Base-by-base conservation (phyloP, 1,139 yeast species). In the Pneumocystis wakefieldiae region DNA sequence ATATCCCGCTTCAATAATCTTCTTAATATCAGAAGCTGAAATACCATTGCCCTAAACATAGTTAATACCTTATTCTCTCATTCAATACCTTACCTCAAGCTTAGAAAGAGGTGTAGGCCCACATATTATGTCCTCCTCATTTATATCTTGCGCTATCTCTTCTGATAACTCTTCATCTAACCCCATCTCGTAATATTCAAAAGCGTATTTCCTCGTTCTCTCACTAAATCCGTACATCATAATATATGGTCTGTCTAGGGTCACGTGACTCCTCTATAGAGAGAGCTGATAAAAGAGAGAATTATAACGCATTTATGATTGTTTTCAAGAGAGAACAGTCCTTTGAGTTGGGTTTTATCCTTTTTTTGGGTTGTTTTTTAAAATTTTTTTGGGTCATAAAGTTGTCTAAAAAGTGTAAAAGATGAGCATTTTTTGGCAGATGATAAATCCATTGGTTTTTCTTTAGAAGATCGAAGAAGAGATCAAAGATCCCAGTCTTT, bases 1-100 rank as follows among this genome's bases (percentile, higher is more conserved):
- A 70, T 80, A 84, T 0, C 97, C 97, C 42, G 86, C 88, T 59
- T 87, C 90, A 68, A 84, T 81, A 64, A 94, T 79, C 73, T 89
- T 91, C 68, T 82, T 83, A 69, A 92, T 80, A 73, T 94, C 99
- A 35, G 83, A 80, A 5, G 83, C 73, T 15, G 92, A 81, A 67
- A 94, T 90, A 14, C 98, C 98, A 71, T 89, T 88, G 29, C 96
- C 95, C 75, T 87, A 32, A n/a, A 17, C 12, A 48, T 48, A 19
- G 75, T 42, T 67, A 65, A 57, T 62, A 63, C 7, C 35, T 3
- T 42, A 64, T 38, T 48, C 17, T 38, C 19, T 14, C 12, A 15
- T 55, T 12, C 3, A 48, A 57, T 19, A 53, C 10, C 8, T 10
- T 57, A 66, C 68, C 58, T 68, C 70, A 4, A 68, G 66, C 59